Evolutionary conservation across 345 rosid genomes (phyloP).

Genomic region (Gossypium bickii): DNA sequence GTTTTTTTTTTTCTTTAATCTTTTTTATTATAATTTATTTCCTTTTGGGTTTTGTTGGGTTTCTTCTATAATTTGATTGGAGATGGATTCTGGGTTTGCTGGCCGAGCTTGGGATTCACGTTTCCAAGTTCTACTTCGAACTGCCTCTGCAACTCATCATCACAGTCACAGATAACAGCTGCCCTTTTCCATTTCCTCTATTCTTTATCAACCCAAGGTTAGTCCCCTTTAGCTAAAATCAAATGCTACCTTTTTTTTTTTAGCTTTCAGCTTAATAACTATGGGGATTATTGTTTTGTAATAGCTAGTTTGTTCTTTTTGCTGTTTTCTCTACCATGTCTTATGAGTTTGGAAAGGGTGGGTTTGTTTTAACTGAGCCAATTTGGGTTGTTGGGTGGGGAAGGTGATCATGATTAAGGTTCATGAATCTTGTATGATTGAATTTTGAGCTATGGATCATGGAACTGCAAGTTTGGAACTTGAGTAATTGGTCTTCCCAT

Average conservation of each 20-base stretch:
- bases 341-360: not conserved
- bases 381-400: not conserved
- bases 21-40: not conserved
- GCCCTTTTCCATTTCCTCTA: not conserved
- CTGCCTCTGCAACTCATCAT: not conserved
- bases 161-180: constrained; percentile 3
- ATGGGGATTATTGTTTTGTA: not conserved
- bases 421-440: not conserved
- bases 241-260: not conserved
- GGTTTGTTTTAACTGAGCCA: not conserved
- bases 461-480: not conserved
- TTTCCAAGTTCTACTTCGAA: not conserved
- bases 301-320: not conserved
- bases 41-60: not conserved
- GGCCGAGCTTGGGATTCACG: constrained; percentile 4
- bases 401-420: not conserved
- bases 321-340: not conserved
- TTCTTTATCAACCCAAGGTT: not conserved
- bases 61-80: not conserved
- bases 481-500: constrained; percentile 2
- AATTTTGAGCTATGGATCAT: not conserved
- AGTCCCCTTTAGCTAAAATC: not conserved
- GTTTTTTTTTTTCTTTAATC: too few relatives aligned
- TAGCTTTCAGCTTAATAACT: not conserved
- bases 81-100: not conserved